phyloP scores from a whole-genome alignment of 2,329 filamentous ascomycete species.

The Aspergillus sp. region DNA sequence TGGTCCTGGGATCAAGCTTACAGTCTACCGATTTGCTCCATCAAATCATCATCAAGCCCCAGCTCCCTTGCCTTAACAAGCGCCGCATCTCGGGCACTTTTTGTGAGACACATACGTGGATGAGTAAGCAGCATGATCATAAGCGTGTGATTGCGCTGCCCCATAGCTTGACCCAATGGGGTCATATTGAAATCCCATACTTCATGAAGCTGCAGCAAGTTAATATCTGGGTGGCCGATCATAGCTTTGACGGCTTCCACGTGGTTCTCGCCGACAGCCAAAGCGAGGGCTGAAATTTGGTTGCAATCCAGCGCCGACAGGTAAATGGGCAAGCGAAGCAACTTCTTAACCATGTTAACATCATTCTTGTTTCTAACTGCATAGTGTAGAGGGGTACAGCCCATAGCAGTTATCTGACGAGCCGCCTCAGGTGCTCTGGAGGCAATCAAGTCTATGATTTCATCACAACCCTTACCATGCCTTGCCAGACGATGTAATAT shows the following conservation, averaged over 20 bases:
- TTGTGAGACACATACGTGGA: background rate
- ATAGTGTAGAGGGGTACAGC: background rate
- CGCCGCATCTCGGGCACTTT: background rate
- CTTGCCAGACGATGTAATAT: no score
- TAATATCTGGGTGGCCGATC: background rate
- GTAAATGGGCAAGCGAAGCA: background rate
- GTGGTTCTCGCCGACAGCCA: background rate
- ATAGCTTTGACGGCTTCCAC: background rate
- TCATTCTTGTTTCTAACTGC: background rate
- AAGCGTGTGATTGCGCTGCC: background rate
- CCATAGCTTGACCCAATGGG: background rate
- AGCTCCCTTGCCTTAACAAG: background rate
- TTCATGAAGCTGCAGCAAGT: background rate
- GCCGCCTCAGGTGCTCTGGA: no score
- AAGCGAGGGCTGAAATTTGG: background rate
- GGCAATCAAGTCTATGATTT: no score
- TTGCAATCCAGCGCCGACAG: background rate
- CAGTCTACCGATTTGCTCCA: background rate
- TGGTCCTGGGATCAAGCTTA: no score
- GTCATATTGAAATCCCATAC: background rate
- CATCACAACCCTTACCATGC: no score
- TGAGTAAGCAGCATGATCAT: background rate
- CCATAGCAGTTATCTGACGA: background rate
- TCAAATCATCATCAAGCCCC: background rate
- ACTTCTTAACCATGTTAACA: background rate